A percentile compares a stretch with the other conserved stretches of the same genome.
These are phyloP conservation scores for Trametes cingulata DNA, from an alignment of 768 basidiomycete genomes.

Conservation along the genomic window DNA sequence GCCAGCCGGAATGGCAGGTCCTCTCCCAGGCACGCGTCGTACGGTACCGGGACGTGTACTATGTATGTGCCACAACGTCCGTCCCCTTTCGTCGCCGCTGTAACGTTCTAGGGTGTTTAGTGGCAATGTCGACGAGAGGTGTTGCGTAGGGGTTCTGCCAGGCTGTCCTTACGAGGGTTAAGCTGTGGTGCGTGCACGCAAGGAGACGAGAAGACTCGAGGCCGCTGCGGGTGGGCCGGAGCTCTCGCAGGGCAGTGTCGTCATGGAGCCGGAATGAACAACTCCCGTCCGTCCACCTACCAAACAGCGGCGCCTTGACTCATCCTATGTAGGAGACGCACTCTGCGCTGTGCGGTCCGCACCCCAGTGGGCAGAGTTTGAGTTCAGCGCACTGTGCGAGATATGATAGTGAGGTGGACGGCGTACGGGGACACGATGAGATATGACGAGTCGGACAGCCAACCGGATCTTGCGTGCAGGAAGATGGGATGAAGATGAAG, in stretches of 20 bases:
- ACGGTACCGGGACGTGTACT: too few relatives aligned
- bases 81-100: not conserved
- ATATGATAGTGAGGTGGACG: too few relatives aligned
- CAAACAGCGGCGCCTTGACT: not conserved
- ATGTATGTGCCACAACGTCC: not conserved
- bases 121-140: not conserved
- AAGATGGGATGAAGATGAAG: too few relatives aligned
- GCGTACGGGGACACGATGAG: too few relatives aligned
- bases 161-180: not conserved
- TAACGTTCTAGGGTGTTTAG: not conserved
- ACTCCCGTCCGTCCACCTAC: not conserved
- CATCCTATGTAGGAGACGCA: not conserved
- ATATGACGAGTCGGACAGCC: too few relatives aligned
- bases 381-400: not conserved
- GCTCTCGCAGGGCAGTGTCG: not conserved
- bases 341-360: not conserved
- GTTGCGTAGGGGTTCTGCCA: not conserved
- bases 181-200: not conserved
- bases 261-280: not conserved
- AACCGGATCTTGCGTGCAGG: too few relatives aligned
- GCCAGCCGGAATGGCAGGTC: conserved; percentile 4
- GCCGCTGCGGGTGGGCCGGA: not conserved
- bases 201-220: not conserved
- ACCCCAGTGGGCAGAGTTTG: not conserved
- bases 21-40: conserved; percentile 7